Evolutionary conservation across 352 stramenopile genomes (phyloP).

Genomic region (Elongisporangium prolatum): DNA sequence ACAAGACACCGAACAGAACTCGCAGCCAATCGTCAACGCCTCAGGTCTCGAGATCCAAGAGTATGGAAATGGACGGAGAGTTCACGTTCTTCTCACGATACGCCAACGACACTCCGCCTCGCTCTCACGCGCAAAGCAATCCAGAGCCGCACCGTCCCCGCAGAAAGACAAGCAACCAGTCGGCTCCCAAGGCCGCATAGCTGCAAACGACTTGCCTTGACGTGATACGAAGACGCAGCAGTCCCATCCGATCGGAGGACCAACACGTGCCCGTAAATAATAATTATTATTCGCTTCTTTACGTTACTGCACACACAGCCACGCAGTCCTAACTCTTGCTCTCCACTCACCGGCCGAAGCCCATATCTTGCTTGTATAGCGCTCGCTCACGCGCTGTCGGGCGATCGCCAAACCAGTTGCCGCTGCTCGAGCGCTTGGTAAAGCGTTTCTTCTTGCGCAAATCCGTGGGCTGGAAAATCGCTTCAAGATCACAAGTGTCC

Average conservation of each 20-base stretch:
- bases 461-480: conserved; percentile 77
- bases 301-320: background rate
- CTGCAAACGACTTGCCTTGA: background rate
- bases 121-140: background rate
- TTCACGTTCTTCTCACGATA: background rate
- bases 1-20: conserved; percentile 2
- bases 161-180: background rate
- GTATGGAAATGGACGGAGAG: background rate
- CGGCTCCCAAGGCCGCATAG: background rate
- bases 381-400: conserved; percentile 73
- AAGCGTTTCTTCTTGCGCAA: conserved; percentile 77
- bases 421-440: conserved; percentile 70
- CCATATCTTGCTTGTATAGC: conserved; percentile 83
- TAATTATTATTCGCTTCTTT: background rate
- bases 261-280: background rate
- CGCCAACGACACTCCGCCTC: background rate
- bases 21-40: background rate
- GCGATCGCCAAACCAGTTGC: conserved; percentile 81
- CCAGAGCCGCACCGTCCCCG: background rate
- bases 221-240: background rate
- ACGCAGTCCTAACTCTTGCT: background rate
- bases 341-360: conserved; percentile 43
- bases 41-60: background rate
- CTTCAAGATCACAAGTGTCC: conserved; percentile 77
- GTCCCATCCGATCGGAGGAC: background rate